Base-by-base conservation (phyloP, 306 rosid genomes). In the Corylus americana region DNA sequence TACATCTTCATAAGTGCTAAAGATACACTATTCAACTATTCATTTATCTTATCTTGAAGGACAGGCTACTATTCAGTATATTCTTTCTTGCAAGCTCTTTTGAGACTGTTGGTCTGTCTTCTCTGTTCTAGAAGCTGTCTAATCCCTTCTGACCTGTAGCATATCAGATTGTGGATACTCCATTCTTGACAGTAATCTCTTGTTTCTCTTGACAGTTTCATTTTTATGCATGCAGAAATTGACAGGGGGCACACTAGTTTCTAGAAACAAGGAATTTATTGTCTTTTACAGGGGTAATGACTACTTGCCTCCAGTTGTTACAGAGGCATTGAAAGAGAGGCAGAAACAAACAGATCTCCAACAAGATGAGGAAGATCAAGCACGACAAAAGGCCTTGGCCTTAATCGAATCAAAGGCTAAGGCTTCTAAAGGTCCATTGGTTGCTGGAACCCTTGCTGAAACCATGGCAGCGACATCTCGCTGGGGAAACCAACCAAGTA, bases 371-470 rank as follows among this genome's bases (percentile, higher is more conserved):
- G 97, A 92, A 88, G 97, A 94, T 86, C 83, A 82, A 71, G 91
- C 87, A 25, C 91, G 98, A 3, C 77, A 87, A 81, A 63, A 64
- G 51, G 88, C 98, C 74, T 77, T 84, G 76, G 82, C 79, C 61
- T 71, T 77, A 77, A 70, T 81, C 47, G 77, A 71, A 74, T 82
- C 86, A 27, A 83, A 84, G 70, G 50, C 77, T 44, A 77, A 92
- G 82, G 79, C 87, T 82, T 88, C 85, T 76, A 77, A 39, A 73
- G 85, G 68, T 77, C 88, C 90, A 20, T 73, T 91, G 72, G 75
- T 89, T 76, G 97, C 97, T 51, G 97, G 98, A 74, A 94, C 98
- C 80, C 97, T 94, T 72, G 87, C 97, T 17, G 98, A 94, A 87
- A 92, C 97, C 62, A 81, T 68, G 82, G 95, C 97, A 31, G 98